Conservation (phyloP, 257 asterid genomes). For the Nicotiana knightiana region DNA sequence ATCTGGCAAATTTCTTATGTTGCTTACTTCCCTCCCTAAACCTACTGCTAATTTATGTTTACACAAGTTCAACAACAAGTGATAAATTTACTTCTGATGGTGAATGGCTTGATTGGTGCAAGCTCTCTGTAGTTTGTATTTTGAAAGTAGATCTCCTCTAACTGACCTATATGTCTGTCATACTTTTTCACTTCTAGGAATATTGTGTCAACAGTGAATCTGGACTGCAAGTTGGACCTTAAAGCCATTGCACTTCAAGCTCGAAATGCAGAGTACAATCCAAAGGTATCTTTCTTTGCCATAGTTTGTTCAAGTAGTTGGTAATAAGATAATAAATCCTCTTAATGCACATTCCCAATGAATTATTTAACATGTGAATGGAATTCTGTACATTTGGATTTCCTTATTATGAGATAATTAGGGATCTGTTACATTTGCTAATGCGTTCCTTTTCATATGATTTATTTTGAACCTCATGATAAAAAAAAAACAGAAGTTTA, state of each 20-base stretch:
- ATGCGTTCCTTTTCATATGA: neutral
- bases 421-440: neutral
- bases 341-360: neutral
- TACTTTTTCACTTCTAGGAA: conserved; percentile 37
- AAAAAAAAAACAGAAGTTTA: too few relatives aligned
- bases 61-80: neutral
- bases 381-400: neutral
- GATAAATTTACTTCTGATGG: neutral
- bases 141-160: neutral
- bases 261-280: conserved; percentile 89
- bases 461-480: neutral
- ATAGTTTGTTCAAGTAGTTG: neutral
- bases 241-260: conserved; percentile 91
- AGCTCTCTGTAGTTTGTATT: neutral
- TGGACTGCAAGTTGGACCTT: conserved; percentile 88
- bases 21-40: neutral
- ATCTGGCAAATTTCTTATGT: neutral
- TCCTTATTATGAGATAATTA: neutral
- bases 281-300: conserved; percentile 45
- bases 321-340: neutral
- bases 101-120: neutral
- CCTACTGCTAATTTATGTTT: neutral
- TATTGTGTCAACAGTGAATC: conserved; percentile 84
- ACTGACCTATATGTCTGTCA: neutral
- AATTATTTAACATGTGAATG: neutral